phyloP scores from a whole-genome alignment of 2,329 filamentous ascomycete genomes.

The Lasiodiplodia hormozganensis region DNA sequence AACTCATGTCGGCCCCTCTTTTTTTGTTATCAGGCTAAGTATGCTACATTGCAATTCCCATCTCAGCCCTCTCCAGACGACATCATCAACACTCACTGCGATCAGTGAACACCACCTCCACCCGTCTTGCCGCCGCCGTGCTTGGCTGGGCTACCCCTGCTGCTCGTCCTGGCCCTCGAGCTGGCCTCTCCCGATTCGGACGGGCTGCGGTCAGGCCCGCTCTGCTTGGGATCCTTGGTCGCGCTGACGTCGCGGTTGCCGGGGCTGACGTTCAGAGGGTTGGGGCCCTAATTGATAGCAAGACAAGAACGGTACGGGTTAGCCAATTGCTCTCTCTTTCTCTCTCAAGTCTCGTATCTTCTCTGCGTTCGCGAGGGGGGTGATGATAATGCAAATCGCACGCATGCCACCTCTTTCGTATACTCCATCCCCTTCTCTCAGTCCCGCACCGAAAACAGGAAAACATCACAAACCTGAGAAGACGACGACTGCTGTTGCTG shows the following conservation, averaged over 20 bases:
- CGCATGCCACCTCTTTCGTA: too few species aligned
- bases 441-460: too few species aligned
- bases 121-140: conserved; percentile 12
- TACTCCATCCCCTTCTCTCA: too few species aligned
- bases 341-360: too few species aligned
- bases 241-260: conserved; percentile 66
- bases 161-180: conserved; percentile 44
- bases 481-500: neutral
- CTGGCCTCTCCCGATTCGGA: conserved; percentile 46
- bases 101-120: neutral
- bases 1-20: neutral
- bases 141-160: conserved; percentile 39
- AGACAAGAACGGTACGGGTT: neutral
- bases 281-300: conserved; percentile 40
- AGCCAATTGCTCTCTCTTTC: neutral
- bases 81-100: neutral
- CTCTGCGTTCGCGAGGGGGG: neutral
- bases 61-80: neutral
- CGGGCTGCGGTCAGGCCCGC: conserved; percentile 48
- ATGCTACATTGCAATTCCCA: neutral
- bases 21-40: neutral
- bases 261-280: conserved; percentile 66
- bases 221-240: conserved; percentile 53
- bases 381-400: neutral
- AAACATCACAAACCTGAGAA: conserved; percentile 23